phyloP scores from a whole-genome alignment of 2,329 filamentous ascomycete species.

The Sclerotinia trifoliorum region DNA sequence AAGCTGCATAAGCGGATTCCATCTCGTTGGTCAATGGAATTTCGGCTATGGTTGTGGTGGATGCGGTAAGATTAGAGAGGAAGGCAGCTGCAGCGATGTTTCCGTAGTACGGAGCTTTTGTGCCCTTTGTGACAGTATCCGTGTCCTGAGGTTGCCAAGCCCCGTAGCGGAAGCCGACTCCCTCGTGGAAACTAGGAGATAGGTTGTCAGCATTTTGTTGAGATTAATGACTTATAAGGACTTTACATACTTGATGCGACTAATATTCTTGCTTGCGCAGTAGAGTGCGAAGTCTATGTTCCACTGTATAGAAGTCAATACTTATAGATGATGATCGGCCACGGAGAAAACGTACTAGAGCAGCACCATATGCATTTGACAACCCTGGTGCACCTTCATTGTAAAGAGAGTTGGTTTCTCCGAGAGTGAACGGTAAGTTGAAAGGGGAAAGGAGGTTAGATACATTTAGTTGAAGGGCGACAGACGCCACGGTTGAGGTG shows the following conservation, averaged over 20 bases:
- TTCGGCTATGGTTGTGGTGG: constrained; percentile 48
- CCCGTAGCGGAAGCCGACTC: constrained; percentile 60
- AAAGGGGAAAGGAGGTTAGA: constrained; percentile 40
- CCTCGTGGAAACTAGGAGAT: constrained; percentile 55
- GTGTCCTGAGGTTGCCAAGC: constrained; percentile 60
- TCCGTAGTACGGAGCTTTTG: constrained; percentile 64
- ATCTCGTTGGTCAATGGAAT: constrained; percentile 43
- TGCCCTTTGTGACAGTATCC: constrained; percentile 50
- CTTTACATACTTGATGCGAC: constrained; percentile 48
- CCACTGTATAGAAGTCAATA: constrained; percentile 43
- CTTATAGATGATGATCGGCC: neutral
- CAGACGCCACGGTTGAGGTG: constrained; percentile 49
- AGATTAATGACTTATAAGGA: neutral
- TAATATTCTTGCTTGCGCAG: constrained; percentile 54
- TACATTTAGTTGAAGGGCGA: constrained; percentile 44
- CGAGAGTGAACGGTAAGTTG: constrained; percentile 37
- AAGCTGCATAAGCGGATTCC: constrained; percentile 57
- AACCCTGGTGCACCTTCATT: constrained; percentile 60
- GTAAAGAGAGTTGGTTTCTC: constrained; percentile 60
- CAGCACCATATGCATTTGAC: constrained; percentile 64
- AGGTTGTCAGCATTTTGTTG: neutral
- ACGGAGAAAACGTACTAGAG: constrained; percentile 42
- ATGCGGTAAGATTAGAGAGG: constrained; percentile 45
- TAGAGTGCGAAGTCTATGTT: constrained; percentile 61
- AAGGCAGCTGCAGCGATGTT: constrained; percentile 58